Conservation (phyloP, 768 basidiomycete genomes). For the Leucosporidium scottii region DNA sequence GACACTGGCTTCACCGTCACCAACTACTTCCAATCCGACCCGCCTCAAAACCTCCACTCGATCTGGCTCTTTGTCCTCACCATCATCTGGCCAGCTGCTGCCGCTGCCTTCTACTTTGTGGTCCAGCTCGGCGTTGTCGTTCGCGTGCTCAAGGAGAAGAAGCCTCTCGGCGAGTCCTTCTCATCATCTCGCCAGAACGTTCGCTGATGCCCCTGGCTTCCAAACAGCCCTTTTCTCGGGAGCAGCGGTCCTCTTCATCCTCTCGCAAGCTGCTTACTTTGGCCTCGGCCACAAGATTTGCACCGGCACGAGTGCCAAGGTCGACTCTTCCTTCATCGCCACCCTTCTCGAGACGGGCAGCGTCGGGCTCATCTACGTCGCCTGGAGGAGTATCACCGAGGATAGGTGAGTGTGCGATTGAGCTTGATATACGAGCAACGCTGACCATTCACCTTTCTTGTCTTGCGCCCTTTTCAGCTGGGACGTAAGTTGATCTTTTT, state of each 20-base stretch:
- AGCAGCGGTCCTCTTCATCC: slow-evolving; percentile 66
- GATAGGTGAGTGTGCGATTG: slow-evolving; percentile 46
- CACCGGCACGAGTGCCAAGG: slow-evolving; percentile 51
- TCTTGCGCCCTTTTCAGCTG: too few species aligned
- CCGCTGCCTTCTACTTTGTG: slow-evolving; percentile 60
- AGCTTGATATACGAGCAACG: slow-evolving; percentile 19
- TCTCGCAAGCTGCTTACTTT: slow-evolving; percentile 76
- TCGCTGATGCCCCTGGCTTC: neutral
- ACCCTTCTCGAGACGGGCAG: slow-evolving; percentile 74
- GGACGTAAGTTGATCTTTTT: too few species aligned
- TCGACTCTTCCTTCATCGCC: slow-evolving; percentile 82
- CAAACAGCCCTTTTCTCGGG: slow-evolving; percentile 59
- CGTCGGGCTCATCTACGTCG: slow-evolving; percentile 61
- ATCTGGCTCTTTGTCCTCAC: slow-evolving; percentile 75
- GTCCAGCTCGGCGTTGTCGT: slow-evolving; percentile 78
- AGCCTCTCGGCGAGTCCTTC: slow-evolving; percentile 56
- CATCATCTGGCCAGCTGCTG: slow-evolving; percentile 66
- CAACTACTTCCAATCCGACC: slow-evolving; percentile 51
- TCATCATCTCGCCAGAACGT: neutral
- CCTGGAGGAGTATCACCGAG: slow-evolving; percentile 87
- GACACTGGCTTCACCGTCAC: slow-evolving; percentile 71
- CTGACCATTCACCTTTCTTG: neutral
- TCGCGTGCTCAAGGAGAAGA: slow-evolving; percentile 63
- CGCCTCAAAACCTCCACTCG: slow-evolving; percentile 54
- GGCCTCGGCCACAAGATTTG: slow-evolving; percentile 72